These are phyloP conservation scores for Chlamydomonas schloesseri DNA, from an alignment of 139 green algal genomes.

Conservation along the genomic window DNA sequence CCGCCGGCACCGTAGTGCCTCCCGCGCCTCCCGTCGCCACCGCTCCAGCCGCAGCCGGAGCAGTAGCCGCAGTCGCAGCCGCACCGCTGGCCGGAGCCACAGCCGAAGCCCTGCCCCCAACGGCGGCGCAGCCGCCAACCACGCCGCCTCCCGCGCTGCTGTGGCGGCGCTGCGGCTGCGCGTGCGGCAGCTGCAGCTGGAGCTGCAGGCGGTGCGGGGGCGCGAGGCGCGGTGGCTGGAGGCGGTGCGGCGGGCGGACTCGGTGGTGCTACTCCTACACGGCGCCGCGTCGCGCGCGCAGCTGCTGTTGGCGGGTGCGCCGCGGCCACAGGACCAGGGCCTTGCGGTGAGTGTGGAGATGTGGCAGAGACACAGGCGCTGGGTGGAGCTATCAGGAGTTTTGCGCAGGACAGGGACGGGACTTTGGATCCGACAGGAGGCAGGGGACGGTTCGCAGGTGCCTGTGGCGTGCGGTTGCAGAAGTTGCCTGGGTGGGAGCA, in stretches of 20 bases:
- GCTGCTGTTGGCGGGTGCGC: slow-evolving; percentile 7
- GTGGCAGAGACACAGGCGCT: too few species aligned
- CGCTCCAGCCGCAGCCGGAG: too few species aligned
- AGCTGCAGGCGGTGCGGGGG: not conserved
- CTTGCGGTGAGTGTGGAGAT: slow-evolving; percentile 12
- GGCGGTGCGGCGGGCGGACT: not conserved
- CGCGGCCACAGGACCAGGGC: slow-evolving; percentile 22
- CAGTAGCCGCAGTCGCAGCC: not conserved
- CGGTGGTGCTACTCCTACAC: slow-evolving; percentile 22
- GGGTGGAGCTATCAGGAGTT: too few species aligned
- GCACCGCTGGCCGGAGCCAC: not conserved
- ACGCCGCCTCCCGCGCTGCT: not conserved
- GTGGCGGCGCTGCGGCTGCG: not conserved
- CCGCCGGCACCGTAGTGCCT: too few species aligned
- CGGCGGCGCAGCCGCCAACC: not conserved
- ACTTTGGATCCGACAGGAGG: too few species aligned
- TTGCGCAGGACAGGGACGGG: too few species aligned
- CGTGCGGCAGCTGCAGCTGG: slow-evolving; percentile 10
- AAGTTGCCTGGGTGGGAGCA: too few species aligned
- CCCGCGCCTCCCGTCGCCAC: not conserved
- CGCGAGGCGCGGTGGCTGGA: not conserved
- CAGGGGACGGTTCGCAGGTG: too few species aligned
- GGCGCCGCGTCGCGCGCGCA: slow-evolving; percentile 20
- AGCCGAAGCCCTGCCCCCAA: too few species aligned
- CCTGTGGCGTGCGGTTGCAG: too few species aligned